Evolutionary conservation across 2,329 filamentous ascomycete genomes (phyloP), one percentile per base, ranked within the genome.

Genomic region (Madurella fahalii): DNA sequence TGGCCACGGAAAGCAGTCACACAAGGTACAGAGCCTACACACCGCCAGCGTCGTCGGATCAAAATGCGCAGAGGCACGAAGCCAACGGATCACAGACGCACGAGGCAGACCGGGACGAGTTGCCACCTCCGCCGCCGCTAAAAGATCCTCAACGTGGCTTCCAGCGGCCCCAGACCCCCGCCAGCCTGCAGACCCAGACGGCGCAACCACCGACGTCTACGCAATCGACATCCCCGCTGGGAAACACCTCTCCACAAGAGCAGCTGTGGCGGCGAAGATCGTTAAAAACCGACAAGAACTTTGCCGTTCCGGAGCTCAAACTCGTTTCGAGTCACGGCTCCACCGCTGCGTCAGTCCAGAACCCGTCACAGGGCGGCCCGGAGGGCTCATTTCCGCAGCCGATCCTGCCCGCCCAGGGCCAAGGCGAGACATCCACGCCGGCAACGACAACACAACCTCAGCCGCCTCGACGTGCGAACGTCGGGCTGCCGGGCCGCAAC

Each of bases 191-290:
- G 32, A 48, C 40, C 17, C 54, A 58, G 16, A 15, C 46, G 32
- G 50, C 44, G 20, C 58, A 57, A 47, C 47, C 58, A 44, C 40
- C 51, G 9, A 50, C 58, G 16, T 51, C 55, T n/a, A 43, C 48
- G 46, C 53, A 46, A 34, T 44, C 47, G 32, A 42, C 54, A 43
- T 53, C 56, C 31, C 56, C 56, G 25, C 51, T 59, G 42, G 42
- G 20, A 18, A 57, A 58, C 44, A 45, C 50, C 32, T 60, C 60
- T 16, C 58, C 61, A 25, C 58, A 61, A 34, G 59, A 57, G 18
- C 69, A 74, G 57, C 69, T 76, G 32, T 82, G 78, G 79, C 73
- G 74, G 53, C 72, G 80, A 50, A 74, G 80, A 44, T 79, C 78
- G 13, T 67, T 74, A 25, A 81, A 77, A 64, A 71, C 71, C 52